These are phyloP conservation scores for Entoloma clypeatum DNA, from an alignment of 1,284 basidiomycete species.

Conservation along the genomic window DNA sequence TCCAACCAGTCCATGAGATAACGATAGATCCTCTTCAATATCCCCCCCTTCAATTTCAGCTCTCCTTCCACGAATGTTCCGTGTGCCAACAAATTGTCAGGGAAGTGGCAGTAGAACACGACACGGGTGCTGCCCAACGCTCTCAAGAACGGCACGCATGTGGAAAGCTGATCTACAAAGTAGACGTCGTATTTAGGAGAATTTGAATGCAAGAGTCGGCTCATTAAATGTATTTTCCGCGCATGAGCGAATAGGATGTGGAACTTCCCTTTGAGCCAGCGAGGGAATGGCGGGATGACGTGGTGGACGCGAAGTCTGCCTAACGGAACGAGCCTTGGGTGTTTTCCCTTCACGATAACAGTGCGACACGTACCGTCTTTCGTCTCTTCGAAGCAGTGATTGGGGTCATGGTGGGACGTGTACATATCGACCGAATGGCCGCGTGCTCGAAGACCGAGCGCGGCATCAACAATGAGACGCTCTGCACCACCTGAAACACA, in stretches of 20 bases:
- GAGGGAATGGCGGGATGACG: constrained; percentile 75
- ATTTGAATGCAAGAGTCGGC: constrained; percentile 50
- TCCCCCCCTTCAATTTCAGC: constrained; percentile 35
- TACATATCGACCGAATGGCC: constrained; percentile 92
- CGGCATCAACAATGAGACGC: constrained; percentile 93
- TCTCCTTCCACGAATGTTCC: constrained; percentile 67
- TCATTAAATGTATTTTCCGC: constrained; percentile 79
- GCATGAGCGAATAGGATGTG: constrained; percentile 89
- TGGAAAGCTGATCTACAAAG: constrained; percentile 93
- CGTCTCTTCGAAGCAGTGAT: constrained; percentile 88
- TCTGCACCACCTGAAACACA: constrained; percentile 81
- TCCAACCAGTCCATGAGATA: constrained; percentile 90
- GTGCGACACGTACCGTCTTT: constrained; percentile 59
- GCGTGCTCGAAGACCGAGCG: constrained; percentile 77
- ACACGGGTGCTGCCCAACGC: constrained; percentile 68
- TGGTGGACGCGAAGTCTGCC: constrained; percentile 84
- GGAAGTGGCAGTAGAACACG: constrained; percentile 98
- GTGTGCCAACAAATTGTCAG: constrained; percentile 86
- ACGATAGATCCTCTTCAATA: constrained; percentile 77
- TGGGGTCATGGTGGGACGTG: constrained; percentile 88
- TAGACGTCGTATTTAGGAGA: constrained; percentile 74
- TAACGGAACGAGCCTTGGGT: constrained; percentile 27
- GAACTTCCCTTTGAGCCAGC: constrained; percentile 71
- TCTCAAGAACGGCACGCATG: constrained; percentile 83
- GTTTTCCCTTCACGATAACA: not conserved